Evolutionary conservation across 495 filamentous ascomycete species (phyloP), one percentile per base, ranked within the genome.

Genomic region (Podospora tetraspora): DNA sequence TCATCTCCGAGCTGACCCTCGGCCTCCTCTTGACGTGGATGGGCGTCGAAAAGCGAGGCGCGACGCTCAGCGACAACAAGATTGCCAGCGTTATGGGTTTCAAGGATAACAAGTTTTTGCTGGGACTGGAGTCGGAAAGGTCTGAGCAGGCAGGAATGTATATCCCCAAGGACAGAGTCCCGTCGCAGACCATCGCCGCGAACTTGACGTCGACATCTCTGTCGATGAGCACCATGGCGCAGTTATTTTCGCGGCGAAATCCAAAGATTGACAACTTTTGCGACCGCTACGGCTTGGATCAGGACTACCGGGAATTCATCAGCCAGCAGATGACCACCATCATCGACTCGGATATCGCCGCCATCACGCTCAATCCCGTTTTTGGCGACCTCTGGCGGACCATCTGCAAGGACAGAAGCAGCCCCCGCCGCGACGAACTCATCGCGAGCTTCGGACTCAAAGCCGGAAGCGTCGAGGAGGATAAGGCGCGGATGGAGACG

Each of bases 351-450:
- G 76, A 83, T 62, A 73, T 84, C 21, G 57, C 68, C 1, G 72
- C 80, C 3, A 79, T 84, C 2, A 69, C 82, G 4, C 69, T 82
- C 34, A 84, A 84, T 59, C 81, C 82, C 16, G 79, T 83, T 0
- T 84, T 84, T 63, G 80, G 82, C 29, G 76, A 70, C 8, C 74
- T 84, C 4, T 83, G 82, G 82, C 74, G 82, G 13, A 74, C 78
- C 0, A 76, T 83, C 1, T 84, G 82, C 71, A 82, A 77, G 57
- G 81, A 84, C 66, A 70, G 80, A 10, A 57, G 62, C 6, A 80
- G 82, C 62, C 63, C 73, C 0, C 74, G 66, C 23, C 79, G 82
- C 1, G 78, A 83, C 43, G 71, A 69, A 1, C 70, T 83, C 10
- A 74, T 81, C n/a, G 59, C 72, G 13, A 70, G 70, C 0, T 83